These are phyloP conservation scores for Alternaria burnsii DNA, from an alignment of 2,329 filamentous ascomycete genomes.

Conservation along the genomic window DNA sequence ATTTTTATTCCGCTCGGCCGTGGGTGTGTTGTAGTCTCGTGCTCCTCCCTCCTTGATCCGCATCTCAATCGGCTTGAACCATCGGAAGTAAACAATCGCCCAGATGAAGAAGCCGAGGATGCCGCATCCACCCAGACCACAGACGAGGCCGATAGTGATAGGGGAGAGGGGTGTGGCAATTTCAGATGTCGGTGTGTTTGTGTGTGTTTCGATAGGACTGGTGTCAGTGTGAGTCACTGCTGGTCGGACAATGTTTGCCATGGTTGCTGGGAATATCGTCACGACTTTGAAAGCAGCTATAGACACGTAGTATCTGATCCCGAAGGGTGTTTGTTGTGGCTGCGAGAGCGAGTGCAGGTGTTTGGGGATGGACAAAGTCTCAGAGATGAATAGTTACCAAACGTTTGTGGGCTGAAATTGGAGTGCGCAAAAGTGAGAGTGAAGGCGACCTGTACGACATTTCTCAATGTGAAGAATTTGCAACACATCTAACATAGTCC, in stretches of 20 bases:
- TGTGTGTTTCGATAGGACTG: background rate
- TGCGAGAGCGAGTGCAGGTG: background rate
- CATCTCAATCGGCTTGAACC: background rate
- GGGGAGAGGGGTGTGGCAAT: background rate
- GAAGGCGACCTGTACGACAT: background rate
- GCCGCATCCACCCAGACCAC: background rate
- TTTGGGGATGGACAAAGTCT: background rate
- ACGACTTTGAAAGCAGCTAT: background rate
- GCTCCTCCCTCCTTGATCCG: background rate
- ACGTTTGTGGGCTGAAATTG: background rate
- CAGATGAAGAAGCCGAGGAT: background rate
- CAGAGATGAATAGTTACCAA: background rate
- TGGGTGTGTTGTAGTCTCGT: background rate
- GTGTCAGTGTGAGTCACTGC: background rate
- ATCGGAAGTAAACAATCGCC: background rate
- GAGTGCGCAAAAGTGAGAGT: background rate
- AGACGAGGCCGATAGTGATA: background rate
- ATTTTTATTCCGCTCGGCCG: background rate
- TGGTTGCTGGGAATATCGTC: background rate
- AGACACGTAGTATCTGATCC: background rate
- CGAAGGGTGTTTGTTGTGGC: background rate
- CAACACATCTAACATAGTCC: background rate
- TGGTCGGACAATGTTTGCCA: background rate
- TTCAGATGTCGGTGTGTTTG: background rate
- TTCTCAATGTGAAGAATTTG: background rate